Conservation (phyloP, 441 rosid species). For the Omphalea diandra region DNA sequence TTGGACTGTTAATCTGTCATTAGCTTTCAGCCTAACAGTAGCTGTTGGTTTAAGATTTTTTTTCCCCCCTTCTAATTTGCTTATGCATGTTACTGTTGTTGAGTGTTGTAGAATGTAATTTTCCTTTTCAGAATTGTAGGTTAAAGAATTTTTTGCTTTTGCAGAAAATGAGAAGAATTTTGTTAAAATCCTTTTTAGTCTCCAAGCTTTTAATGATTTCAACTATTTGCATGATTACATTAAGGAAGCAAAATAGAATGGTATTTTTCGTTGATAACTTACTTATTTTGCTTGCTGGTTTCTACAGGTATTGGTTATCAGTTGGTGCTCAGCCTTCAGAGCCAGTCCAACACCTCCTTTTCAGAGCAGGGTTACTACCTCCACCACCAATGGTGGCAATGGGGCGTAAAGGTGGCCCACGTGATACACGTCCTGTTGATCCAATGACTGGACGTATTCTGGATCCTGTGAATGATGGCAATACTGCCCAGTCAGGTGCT, state of each 20-base stretch:
- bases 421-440: constrained; percentile 70
- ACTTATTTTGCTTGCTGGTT: background rate
- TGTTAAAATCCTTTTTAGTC: background rate
- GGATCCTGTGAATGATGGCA: constrained; percentile 33
- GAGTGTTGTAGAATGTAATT: background rate
- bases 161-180: background rate
- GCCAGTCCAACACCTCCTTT: constrained; percentile 76
- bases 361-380: constrained; percentile 82
- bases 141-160: background rate
- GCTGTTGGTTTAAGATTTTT: background rate
- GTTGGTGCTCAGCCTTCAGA: constrained; percentile 96
- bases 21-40: no score
- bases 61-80: background rate
- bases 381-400: constrained; percentile 84
- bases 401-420: constrained; percentile 84
- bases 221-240: background rate
- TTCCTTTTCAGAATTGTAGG: background rate
- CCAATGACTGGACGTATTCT: constrained; percentile 71
- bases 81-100: background rate
- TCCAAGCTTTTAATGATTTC: background rate
- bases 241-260: background rate
- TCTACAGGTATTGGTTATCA: constrained; percentile 81
- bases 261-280: background rate
- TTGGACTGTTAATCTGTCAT: background rate
- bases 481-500: constrained; percentile 24